Evolutionary conservation across 2,329 filamentous ascomycete species (phyloP), one percentile per base, ranked within the genome.

Genomic region (Aspergillus melleus): DNA sequence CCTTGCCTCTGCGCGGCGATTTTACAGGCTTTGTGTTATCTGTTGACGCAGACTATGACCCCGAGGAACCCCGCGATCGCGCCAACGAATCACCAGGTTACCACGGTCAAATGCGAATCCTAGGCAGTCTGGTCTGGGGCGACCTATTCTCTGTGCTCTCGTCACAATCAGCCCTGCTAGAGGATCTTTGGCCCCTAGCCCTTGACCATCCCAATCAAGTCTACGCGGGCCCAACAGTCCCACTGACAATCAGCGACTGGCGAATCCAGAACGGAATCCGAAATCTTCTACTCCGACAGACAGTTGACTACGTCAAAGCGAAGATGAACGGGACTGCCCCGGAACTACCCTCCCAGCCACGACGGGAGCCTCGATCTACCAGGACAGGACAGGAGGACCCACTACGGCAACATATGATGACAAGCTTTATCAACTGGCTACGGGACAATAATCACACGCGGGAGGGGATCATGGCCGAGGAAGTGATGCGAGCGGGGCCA

Each of bases 71-170:
- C 2, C 46, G 49, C 11, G 30, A 60, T 3, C 64, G 63, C 44
- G 47, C 63, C 0, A 64, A 71, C 0, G 65, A 67, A 19, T 64
- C 60, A 1, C 66, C 66, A 1, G 61, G 58, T 2, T 74, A 66
- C 22, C 49, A 44, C 6, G 70, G 70, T 9, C 61, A 66, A 20
- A 66, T 74, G 64, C 70, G 70, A 9, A 66, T 74, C 22, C 61
- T 69, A 12, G 69, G 69, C 19, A 71, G 64, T 24, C 58, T 74
- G 4, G 52, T 74, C 11, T 74, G 72, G 69, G 63, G 66, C 14
- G 71, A 74, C 46, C 49, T 74, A 1, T 71, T 64, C 42, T 66
- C 69, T 1, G 49, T 65, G 50, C 44, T 66, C 0, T 22, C 52
- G 9, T 53, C 66, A 12, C 61, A 69, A 46, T 54, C 61, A 2